Evolutionary conservation across 2,329 filamentous ascomycete genomes (phyloP), one percentile per base, ranked within the genome.

Genomic region (Hymenoscyphus occultus): DNA sequence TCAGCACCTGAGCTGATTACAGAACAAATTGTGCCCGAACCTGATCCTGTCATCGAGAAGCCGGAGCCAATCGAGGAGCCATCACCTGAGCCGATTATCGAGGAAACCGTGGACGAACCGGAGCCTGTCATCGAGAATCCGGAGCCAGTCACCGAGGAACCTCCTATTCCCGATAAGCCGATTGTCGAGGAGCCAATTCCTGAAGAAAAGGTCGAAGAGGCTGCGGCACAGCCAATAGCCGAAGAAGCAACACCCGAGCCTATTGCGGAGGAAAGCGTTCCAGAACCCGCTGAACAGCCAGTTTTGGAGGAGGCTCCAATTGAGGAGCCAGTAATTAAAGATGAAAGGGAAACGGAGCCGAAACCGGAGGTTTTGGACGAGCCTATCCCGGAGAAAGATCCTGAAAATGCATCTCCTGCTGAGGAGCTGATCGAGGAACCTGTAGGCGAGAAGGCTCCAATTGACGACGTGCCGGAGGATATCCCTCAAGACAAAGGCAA

Each of bases 101-200:
- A 51, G 19, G 45, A 32, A 12, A 39, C 13, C 13, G 54, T 45
- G 6, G 6, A n/a, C 22, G 45, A 62, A 40, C 35, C 60, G 16
- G 40, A 39, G 2, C 31, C 42, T 14, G 5, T 32, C 42, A n/a
- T 9, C 16, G 42, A 19, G n/a, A 19, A 48, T 5, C 3, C 39
- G 48, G 60, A 62, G 32, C 60, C 60, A 45, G n/a, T 39, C 22
- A 12, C 32, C 22, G 61, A 58, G 32, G 39, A 58, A 56, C 9
- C 32, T 0, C 28, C 32, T 45, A 3, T 39, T 35, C 54, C 61
- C 14, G 58, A 19, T 12, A 39, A 60, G 35, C 42, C 42, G 7
- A n/a, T n/a, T 13, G n/a, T 31, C 9, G 58, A 61, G 39, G 63
- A 42, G 14, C n/a, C 42, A 5, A 35, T 14, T 54, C 31, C 51